These are phyloP conservation scores for Vaccinium vitisidaea DNA, from an alignment of 148 eudicot genomes.

Conservation along the genomic window DNA sequence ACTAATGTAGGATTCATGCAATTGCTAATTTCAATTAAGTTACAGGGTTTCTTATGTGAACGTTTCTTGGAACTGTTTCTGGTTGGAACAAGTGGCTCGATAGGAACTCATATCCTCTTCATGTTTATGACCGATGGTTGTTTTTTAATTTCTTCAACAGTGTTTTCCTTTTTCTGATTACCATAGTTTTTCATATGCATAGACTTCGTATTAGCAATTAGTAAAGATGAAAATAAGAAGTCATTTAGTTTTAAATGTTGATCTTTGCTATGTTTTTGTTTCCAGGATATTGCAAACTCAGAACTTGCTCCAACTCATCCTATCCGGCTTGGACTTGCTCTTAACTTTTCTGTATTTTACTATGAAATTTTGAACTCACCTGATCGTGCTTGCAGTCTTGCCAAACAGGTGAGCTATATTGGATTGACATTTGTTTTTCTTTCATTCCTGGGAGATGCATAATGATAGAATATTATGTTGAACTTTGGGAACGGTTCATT, in stretches of 20 bases:
- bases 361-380: conserved; percentile 81
- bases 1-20: too few relatives aligned
- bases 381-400: conserved; percentile 76
- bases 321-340: conserved; percentile 72
- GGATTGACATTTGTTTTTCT: not conserved
- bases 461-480: not conserved
- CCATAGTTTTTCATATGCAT: not conserved
- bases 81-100: too few relatives aligned
- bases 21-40: too few relatives aligned
- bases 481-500: not conserved
- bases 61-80: too few relatives aligned
- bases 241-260: not conserved
- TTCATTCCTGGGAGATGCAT: not conserved
- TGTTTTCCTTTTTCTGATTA: not conserved
- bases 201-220: too few relatives aligned
- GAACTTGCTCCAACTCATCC: conserved; percentile 73
- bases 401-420: conserved; percentile 51
- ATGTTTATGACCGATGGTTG: too few relatives aligned
- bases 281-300: conserved; percentile 67
- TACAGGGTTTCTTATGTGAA: too few relatives aligned
- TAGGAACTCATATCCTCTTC: too few relatives aligned
- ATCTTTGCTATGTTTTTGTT: not conserved
- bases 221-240: not conserved
- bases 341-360: conserved; percentile 82
- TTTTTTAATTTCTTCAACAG: not conserved